Evolutionary conservation across 2,329 filamentous ascomycete genomes (phyloP), one percentile per base, ranked within the genome.

Genomic region (Xylariomycetidae sp.): DNA sequence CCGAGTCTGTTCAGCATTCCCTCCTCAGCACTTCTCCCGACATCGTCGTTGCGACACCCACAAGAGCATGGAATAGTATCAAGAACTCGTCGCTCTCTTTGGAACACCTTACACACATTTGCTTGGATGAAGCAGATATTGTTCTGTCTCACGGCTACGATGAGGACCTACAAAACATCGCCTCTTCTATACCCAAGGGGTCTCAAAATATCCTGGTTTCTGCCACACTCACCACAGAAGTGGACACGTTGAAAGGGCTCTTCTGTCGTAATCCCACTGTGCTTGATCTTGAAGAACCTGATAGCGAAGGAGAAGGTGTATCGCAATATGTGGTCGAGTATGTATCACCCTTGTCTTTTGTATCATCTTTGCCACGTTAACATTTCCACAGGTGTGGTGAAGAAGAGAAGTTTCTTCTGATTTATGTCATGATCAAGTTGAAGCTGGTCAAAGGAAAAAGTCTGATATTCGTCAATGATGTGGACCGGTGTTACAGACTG

Each of bases 341-440:
- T 43, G 71, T 52, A 8, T 9, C 8, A 12, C 16, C 6, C 12
- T n/a, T 30, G 22, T 20, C 28, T 11, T 23, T 11, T n/a, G 3
- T 25, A 1, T 16, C 6, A 16, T 29, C 10, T 9, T 2, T 5
- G 16, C 15, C 15, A 19, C 30, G 25, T 14, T 26, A 34, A 33
- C 23, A n/a, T 36, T 49, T 56, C 23, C 49, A 20, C 33, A 83
- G 78, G 56, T 94, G 88, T 48, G 87, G 78, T n/a, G 92, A 98
- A 62, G 90, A 97, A 46, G 92, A 97, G 52, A 98, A 98, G 57
- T 98, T 97, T 53, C 66, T 98, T 23, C 66, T 98, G 27, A 80
- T 84, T 13, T 97, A 95, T 53, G 85, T 95, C 39, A 90, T 97
- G 55, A 94, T 96, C 69, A 95, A 95, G 66, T 74, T 97, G 10